Conservation (phyloP, 2,329 filamentous ascomycete genomes). For the Pseudogymnoascus sp. region DNA sequence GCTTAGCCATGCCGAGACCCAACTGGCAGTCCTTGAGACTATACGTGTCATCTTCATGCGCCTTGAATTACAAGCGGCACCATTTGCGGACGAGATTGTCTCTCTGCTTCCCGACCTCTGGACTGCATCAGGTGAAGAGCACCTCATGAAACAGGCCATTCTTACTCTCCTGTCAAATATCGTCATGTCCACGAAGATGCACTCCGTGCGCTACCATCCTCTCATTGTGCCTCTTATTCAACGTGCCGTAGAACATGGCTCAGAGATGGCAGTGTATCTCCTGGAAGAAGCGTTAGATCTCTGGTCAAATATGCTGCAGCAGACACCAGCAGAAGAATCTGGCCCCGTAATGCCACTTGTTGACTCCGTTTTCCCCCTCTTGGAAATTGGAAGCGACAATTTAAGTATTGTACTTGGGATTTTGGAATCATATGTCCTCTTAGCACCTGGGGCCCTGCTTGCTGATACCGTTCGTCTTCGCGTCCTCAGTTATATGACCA, state of each 20-base stretch:
- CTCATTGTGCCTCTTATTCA: slow-evolving; percentile 76
- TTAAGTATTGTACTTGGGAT: slow-evolving; percentile 55
- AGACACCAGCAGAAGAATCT: slow-evolving; percentile 54
- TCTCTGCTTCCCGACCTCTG: slow-evolving; percentile 72
- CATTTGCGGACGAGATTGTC: slow-evolving; percentile 74
- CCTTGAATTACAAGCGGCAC: slow-evolving; percentile 63
- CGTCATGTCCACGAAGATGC: slow-evolving; percentile 74
- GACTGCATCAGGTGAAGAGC: slow-evolving; percentile 70
- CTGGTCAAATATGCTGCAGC: slow-evolving; percentile 67
- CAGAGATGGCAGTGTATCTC: slow-evolving; percentile 69
- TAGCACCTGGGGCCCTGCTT: slow-evolving; percentile 61
- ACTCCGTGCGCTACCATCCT: slow-evolving; percentile 69
- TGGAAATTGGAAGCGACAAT: slow-evolving; percentile 58
- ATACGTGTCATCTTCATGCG: slow-evolving; percentile 72
- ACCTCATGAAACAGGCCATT: slow-evolving; percentile 90
- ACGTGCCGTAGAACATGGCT: slow-evolving; percentile 68
- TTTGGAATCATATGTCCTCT: slow-evolving; percentile 60
- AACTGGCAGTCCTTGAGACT: slow-evolving; percentile 81
- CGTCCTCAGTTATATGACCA: slow-evolving; percentile 42
- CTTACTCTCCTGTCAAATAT: slow-evolving; percentile 77
- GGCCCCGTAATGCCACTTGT: slow-evolving; percentile 55
- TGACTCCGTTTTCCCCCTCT: slow-evolving; percentile 54
- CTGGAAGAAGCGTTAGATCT: slow-evolving; percentile 88
- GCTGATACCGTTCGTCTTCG: slow-evolving; percentile 46
- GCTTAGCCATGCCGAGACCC: slow-evolving; percentile 77